phyloP scores from a whole-genome alignment of 2,329 filamentous ascomycete species.

The Neonectria neomacrospora region DNA sequence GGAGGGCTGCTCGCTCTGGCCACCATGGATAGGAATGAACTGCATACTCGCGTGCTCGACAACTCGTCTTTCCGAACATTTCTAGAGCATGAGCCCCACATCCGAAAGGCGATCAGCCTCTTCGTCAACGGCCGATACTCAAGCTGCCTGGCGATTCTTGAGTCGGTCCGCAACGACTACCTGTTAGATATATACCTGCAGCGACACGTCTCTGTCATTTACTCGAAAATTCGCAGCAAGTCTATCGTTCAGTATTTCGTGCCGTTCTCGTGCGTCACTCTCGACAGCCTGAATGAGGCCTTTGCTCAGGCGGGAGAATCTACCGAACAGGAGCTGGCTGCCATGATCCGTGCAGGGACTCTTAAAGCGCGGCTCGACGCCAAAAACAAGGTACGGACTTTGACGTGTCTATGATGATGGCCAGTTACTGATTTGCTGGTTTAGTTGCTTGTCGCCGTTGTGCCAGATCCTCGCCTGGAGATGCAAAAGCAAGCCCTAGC shows the following conservation, averaged over 20 bases:
- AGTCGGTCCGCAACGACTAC: slow-evolving; percentile 85
- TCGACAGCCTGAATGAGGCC: slow-evolving; percentile 79
- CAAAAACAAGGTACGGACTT: slow-evolving; percentile 72
- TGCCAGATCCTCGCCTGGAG: slow-evolving; percentile 71
- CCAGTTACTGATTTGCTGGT: slow-evolving; percentile 25
- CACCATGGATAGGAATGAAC: slow-evolving; percentile 82
- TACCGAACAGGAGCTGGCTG: slow-evolving; percentile 79
- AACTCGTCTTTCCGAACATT: slow-evolving; percentile 85
- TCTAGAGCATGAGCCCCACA: slow-evolving; percentile 91
- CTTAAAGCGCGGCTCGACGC: slow-evolving; percentile 86
- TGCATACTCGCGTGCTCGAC: slow-evolving; percentile 82
- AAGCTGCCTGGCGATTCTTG: slow-evolving; percentile 82
- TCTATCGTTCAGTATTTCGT: slow-evolving; percentile 94
- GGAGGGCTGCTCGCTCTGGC: slow-evolving; percentile 91
- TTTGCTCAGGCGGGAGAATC: slow-evolving; percentile 74
- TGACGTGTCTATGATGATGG: not conserved
- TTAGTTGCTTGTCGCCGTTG: slow-evolving; percentile 77
- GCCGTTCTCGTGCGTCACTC: slow-evolving; percentile 87
- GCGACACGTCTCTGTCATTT: slow-evolving; percentile 76
- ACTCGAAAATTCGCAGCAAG: slow-evolving; percentile 82
- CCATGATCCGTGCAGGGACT: slow-evolving; percentile 78
- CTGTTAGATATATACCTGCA: slow-evolving; percentile 90
- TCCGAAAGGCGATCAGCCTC: slow-evolving; percentile 87
- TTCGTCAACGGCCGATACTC: slow-evolving; percentile 94
- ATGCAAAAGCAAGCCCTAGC: slow-evolving; percentile 78